Conservation (phyloP, 495 filamentous ascomycete species). For the Xylaria scruposa region DNA sequence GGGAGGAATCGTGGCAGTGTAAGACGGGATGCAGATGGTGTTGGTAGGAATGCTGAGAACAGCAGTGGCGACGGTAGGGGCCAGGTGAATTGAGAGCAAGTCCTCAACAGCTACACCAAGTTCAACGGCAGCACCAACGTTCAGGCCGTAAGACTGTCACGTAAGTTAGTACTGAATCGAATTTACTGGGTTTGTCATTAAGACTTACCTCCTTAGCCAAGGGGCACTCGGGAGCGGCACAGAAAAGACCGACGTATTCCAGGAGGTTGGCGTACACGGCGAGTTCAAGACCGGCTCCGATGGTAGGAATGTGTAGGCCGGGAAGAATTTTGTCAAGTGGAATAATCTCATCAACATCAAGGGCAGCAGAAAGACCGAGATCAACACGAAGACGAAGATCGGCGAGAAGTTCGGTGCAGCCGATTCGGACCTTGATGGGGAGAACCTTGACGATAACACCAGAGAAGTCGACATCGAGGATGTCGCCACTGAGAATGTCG, state of each 20-base stretch:
- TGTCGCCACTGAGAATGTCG: conserved; percentile 48
- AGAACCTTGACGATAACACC: conserved; percentile 42
- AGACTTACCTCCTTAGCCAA: conserved; percentile 38
- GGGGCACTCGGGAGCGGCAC: conserved; percentile 38
- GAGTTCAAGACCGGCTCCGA: conserved; percentile 49
- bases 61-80: conserved; percentile 48
- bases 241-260: conserved; percentile 50
- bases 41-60: conserved; percentile 44
- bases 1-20: conserved; percentile 23
- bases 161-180: background rate
- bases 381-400: conserved; percentile 44
- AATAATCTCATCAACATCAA: conserved; percentile 35
- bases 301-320: conserved; percentile 38
- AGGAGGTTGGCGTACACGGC: conserved; percentile 51
- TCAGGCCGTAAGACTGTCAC: conserved; percentile 40
- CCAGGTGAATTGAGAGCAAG: conserved; percentile 43
- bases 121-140: conserved; percentile 46
- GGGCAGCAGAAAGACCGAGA: conserved; percentile 34
- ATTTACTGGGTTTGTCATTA: background rate
- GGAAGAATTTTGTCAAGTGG: conserved; percentile 29
- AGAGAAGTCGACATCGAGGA: conserved; percentile 42
- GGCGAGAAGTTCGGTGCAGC: conserved; percentile 42
- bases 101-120: conserved; percentile 45
- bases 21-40: conserved; percentile 41
- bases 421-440: conserved; percentile 41